Conservation (phyloP, 1,139 yeast genomes). For the Casaregolazyma suthepensis region DNA sequence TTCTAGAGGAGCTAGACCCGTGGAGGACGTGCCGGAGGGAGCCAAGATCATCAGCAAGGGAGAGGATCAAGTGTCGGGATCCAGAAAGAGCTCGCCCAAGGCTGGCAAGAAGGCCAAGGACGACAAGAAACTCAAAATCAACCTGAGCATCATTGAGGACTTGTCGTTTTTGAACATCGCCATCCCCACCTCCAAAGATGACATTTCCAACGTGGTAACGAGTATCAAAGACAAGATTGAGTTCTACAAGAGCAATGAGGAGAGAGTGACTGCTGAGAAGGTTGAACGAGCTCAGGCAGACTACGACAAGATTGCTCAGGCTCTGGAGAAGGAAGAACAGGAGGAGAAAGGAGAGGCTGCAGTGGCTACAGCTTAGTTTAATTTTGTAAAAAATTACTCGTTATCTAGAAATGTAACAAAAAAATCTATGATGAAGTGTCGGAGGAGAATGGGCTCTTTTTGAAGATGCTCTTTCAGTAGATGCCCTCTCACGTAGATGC, state of each 20-base stretch:
- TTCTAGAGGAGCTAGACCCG: slow-evolving; percentile 37
- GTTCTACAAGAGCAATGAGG: slow-evolving; percentile 68
- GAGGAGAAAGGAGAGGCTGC: slow-evolving; percentile 5
- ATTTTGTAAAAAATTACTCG: background rate
- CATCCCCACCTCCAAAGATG: slow-evolving; percentile 75
- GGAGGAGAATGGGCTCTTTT: too few relatives aligned
- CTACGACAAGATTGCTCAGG: slow-evolving; percentile 49
- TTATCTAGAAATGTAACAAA: background rate
- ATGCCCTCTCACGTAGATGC: too few relatives aligned
- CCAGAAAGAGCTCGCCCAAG: slow-evolving; percentile 40
- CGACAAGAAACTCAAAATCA: slow-evolving; percentile 57
- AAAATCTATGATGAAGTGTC: background rate
- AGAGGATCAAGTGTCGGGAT: slow-evolving; percentile 49
- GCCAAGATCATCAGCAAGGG: slow-evolving; percentile 60
- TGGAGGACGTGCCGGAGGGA: slow-evolving; percentile 55
- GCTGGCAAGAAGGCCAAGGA: slow-evolving; percentile 34
- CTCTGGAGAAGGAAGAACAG: slow-evolving; percentile 12
- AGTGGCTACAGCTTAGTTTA: slow-evolving; percentile 9
- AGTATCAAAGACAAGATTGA: slow-evolving; percentile 69
- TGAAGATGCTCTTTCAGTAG: too few relatives aligned
- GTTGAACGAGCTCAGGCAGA: slow-evolving; percentile 70
- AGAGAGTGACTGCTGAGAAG: slow-evolving; percentile 71
- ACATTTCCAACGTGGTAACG: slow-evolving; percentile 59
- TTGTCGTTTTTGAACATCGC: slow-evolving; percentile 72
- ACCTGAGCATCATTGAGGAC: slow-evolving; percentile 73